Percentiles rank a stretch among this genome's conserved stretches.
Evolutionary conservation across 1,284 basidiomycete species (phyloP).

Genomic region (Papiliotrema flavescens): DNA sequence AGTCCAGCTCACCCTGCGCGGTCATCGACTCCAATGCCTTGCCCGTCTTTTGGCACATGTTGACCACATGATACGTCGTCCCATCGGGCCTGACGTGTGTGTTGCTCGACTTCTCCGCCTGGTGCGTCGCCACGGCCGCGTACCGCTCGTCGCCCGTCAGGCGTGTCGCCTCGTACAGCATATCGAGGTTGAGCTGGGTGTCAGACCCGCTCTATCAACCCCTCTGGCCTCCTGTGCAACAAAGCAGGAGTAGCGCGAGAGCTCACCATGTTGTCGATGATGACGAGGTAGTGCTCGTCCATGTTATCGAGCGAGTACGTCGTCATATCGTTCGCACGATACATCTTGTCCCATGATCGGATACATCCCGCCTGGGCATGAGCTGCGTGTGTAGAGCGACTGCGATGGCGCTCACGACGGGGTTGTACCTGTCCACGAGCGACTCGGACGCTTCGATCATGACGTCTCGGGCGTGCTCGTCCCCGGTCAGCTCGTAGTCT

Average conservation of each 20-base stretch:
- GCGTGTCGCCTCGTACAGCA: constrained; percentile 34
- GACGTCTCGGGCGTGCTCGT: constrained; percentile 24
- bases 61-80: constrained; percentile 43
- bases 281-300: constrained; percentile 39
- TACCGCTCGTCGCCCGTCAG: constrained; percentile 31
- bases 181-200: constrained; percentile 40
- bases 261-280: constrained; percentile 45
- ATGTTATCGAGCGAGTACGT: constrained; percentile 26
- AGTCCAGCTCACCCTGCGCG: constrained; percentile 21
- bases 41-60: constrained; percentile 28
- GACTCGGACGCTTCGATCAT: constrained; percentile 37
- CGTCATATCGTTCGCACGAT: constrained; percentile 11
- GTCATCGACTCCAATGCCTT: constrained; percentile 21
- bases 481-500: constrained; percentile 28
- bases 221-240: too few species aligned
- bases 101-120: constrained; percentile 30
- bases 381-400: neutral
- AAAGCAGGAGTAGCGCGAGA: too few species aligned
- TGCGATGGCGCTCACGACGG: constrained; percentile 13
- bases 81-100: constrained; percentile 30
- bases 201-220: too few species aligned
- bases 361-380: constrained; percentile 30
- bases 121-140: constrained; percentile 30
- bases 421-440: constrained; percentile 32
- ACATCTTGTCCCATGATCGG: constrained; percentile 34